Base-by-base conservation (phyloP, 331 rosid species). In the Quercus tomentella region DNA sequence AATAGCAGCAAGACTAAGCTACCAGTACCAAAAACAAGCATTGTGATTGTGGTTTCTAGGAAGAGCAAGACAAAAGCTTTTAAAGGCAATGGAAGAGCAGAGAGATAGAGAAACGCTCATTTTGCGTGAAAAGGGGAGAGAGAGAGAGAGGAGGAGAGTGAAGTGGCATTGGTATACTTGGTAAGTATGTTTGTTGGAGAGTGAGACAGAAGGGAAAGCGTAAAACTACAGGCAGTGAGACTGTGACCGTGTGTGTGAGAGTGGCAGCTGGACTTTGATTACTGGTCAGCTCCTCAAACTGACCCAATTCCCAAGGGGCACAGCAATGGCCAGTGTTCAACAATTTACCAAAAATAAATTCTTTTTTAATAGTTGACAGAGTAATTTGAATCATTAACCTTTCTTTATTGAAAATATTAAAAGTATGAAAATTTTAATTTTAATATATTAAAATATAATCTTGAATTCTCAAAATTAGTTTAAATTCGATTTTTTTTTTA, bases 91-190 rank as follows among this genome's bases (percentile, higher is more conserved):
- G 31, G 67, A 35, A 55, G 37, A 52, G 49, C 37, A 51, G 7
- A 17, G 65, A 63, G 58, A 25, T 60, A 69, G 75, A 21, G 74
- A 82, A 83, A 80, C 67, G 84, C 63, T 70, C 87, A 78, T 77
- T 80, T 61, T 43, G 81, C 84, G 56, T 73, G 74, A 72, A 76
- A 72, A 80, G 87, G 68, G 70, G 83, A 55, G 80, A 43, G 72
- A 73, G 58, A 21, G 74, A 78, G 83, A 31, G 78, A 62, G 81
- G 31, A 49, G 28, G 52, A 61, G 60, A 37, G 74, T 41, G 45
- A 41, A 17, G 76, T n/a, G 73, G 76, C 54, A 49, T 49, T 49
- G 54, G 54, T 12, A 49, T 12, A 49, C 54, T 3, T 12, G 54
- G 54, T 12, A 49, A 12, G 54, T 14, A 12, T 49, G 61, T 72